A percentile compares a stretch with the other conserved stretches of the same genome.
Evolutionary conservation across 1,139 yeast genomes (phyloP).

Genomic region (Ogataea hybrid): DNA sequence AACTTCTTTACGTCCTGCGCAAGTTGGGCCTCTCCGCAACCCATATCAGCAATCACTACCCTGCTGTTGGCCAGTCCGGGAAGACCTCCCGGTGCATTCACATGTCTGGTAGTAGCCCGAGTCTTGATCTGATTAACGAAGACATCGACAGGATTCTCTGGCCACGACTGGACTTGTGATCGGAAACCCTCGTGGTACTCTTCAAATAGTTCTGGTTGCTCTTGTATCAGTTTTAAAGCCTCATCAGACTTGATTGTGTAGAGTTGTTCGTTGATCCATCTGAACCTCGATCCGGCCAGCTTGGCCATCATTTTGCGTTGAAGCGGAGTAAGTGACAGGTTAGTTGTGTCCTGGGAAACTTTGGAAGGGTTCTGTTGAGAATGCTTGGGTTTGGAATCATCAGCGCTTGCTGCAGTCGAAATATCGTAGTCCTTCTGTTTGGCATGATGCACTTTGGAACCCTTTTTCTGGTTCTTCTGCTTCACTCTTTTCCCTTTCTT

Average conservation of each 20-base stretch:
- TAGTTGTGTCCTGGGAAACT: neutral
- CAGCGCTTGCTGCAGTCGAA: neutral
- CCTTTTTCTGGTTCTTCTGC: slow-evolving; percentile 13
- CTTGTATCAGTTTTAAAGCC: slow-evolving; percentile 69
- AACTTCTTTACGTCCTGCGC: slow-evolving; percentile 57
- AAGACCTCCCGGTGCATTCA: slow-evolving; percentile 93
- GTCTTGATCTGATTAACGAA: slow-evolving; percentile 70
- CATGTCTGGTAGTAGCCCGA: slow-evolving; percentile 57
- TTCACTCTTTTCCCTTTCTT: slow-evolving; percentile 16
- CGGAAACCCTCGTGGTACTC: slow-evolving; percentile 96
- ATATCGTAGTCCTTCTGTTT: neutral
- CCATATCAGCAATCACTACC: slow-evolving; percentile 94
- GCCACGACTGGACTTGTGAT: slow-evolving; percentile 95
- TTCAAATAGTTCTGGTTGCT: slow-evolving; percentile 86
- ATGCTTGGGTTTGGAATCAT: neutral
- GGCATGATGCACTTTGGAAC: neutral
- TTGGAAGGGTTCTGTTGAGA: neutral
- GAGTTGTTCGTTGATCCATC: slow-evolving; percentile 97
- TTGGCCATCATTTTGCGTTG: slow-evolving; percentile 97
- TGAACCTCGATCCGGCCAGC: slow-evolving; percentile 87
- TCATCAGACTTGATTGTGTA: slow-evolving; percentile 79
- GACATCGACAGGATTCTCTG: slow-evolving; percentile 93
- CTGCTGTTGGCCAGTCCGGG: slow-evolving; percentile 57
- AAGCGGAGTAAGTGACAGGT: slow-evolving; percentile 62
- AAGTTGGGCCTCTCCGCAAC: slow-evolving; percentile 95